phyloP scores from a whole-genome alignment of 495 filamentous ascomycete species.

The Hypoxylon lienhwacheense region DNA sequence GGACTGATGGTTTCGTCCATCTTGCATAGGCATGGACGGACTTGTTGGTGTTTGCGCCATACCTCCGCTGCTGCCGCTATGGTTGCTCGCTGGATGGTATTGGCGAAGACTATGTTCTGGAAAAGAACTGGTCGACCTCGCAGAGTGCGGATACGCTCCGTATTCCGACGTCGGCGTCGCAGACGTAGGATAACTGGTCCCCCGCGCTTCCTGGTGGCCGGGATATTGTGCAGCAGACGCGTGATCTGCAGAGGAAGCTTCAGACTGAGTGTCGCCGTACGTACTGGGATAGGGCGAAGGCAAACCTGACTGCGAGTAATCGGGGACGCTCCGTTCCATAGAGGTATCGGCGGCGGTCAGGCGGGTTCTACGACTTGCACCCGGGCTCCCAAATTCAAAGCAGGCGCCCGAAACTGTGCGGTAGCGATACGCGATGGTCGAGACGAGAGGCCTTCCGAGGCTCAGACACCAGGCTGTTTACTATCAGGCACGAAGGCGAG shows the following conservation, averaged over 20 bases:
- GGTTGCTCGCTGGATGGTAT: conserved; percentile 72
- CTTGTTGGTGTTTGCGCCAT: conserved; percentile 95
- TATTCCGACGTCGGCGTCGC: conserved; percentile 89
- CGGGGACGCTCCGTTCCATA: conserved; percentile 90
- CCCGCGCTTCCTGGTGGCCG: conserved; percentile 74
- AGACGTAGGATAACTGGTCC: conserved; percentile 68
- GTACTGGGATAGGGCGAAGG: conserved; percentile 75
- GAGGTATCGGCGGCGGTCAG: conserved; percentile 50
- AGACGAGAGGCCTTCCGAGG: conserved; percentile 39
- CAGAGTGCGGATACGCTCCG: conserved; percentile 74
- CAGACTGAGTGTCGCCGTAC: conserved; percentile 72
- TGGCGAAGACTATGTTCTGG: conserved; percentile 75
- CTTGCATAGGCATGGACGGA: conserved; percentile 84
- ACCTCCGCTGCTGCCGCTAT: conserved; percentile 75
- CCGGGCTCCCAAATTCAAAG: conserved; percentile 35
- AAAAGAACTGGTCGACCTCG: conserved; percentile 72
- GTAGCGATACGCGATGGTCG: conserved; percentile 34
- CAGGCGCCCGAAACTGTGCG: conserved; percentile 36
- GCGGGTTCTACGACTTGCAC: conserved; percentile 41
- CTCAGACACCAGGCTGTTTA: conserved; percentile 50
- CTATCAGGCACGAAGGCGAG: conserved; percentile 32
- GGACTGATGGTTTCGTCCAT: conserved; percentile 70
- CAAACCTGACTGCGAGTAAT: conserved; percentile 99
- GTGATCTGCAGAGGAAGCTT: conserved; percentile 82
- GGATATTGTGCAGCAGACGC: conserved; percentile 77